Percentiles rank a stretch among this genome's conserved stretches.
Evolutionary conservation across 805 yeast genomes (phyloP).

Genomic region (Schwanniomyces occidentalis): DNA sequence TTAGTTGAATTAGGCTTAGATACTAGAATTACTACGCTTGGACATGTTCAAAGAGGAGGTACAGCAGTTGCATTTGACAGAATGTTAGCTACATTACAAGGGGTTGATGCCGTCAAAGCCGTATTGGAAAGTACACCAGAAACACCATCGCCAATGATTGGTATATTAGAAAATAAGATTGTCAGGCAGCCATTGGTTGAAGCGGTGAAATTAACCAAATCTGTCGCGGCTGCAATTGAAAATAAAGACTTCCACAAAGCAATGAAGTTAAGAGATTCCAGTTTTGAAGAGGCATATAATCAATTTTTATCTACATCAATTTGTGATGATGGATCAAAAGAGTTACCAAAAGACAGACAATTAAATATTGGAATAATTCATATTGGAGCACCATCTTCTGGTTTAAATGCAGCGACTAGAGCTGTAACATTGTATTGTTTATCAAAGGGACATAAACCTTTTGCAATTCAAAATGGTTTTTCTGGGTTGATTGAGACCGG

Average conservation of each 20-base stretch:
- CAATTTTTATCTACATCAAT: constrained; percentile 59
- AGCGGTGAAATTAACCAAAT: constrained; percentile 69
- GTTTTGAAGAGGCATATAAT: constrained; percentile 61
- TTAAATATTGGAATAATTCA: constrained; percentile 69
- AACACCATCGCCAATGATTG: constrained; percentile 80
- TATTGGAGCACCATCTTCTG: constrained; percentile 82
- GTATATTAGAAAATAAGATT: constrained; percentile 68
- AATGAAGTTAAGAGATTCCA: constrained; percentile 68
- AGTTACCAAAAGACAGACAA: constrained; percentile 51
- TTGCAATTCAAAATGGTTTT: constrained; percentile 75
- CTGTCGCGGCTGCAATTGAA: constrained; percentile 70
- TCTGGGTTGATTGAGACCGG: constrained; percentile 67
- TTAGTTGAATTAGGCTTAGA: constrained; percentile 70
- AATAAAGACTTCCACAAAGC: constrained; percentile 68
- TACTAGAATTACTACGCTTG: constrained; percentile 74
- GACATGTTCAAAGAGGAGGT: constrained; percentile 86
- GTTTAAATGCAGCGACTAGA: constrained; percentile 74
- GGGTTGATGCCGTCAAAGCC: constrained; percentile 79
- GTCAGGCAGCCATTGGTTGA: constrained; percentile 68
- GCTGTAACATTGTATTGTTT: constrained; percentile 75
- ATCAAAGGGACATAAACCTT: constrained; percentile 72
- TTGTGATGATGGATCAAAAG: constrained; percentile 34
- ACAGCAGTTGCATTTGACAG: constrained; percentile 76
- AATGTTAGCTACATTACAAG: constrained; percentile 72
- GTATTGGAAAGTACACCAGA: constrained; percentile 66